A percentile compares a stretch with the other conserved stretches of the same genome.
These are phyloP conservation scores for Gentiana straminea DNA, from an alignment of 257 asterid genomes.

Conservation along the genomic window DNA sequence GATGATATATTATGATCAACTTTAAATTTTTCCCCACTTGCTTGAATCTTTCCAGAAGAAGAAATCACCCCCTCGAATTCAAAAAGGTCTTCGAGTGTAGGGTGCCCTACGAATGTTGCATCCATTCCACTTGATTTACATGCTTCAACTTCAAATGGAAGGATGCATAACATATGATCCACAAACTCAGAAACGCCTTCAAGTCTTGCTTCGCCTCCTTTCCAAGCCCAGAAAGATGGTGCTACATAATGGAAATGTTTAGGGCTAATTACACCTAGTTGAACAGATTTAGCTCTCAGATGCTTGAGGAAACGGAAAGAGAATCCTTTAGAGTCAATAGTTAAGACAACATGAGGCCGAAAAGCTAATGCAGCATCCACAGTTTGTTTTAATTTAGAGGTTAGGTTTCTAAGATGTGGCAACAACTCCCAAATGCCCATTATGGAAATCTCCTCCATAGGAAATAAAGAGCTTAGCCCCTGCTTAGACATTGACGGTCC, in stretches of 20 bases:
- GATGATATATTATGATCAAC: slow-evolving; percentile 49
- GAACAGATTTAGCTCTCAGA: slow-evolving; percentile 51
- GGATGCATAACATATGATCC: slow-evolving; percentile 86
- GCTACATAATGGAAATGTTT: slow-evolving; percentile 87
- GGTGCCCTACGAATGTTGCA: slow-evolving; percentile 96
- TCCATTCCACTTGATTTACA: slow-evolving; percentile 59
- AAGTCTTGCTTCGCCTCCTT: slow-evolving; percentile 87
- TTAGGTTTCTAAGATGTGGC: slow-evolving; percentile 72
- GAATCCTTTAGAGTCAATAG: slow-evolving; percentile 90
- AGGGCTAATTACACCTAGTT: slow-evolving; percentile 36
- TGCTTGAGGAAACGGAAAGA: slow-evolving; percentile 83
- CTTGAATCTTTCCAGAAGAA: slow-evolving; percentile 28
- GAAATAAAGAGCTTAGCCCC: slow-evolving; percentile 58
- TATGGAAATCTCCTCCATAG: slow-evolving; percentile 84
- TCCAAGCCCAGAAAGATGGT: slow-evolving; percentile 99
- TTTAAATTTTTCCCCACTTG: slow-evolving; percentile 52
- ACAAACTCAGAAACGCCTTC: slow-evolving; percentile 55
- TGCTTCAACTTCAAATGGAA: slow-evolving; percentile 84
- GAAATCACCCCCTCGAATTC: slow-evolving; percentile 43
- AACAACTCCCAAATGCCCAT: slow-evolving; percentile 95
- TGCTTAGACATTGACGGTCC: slow-evolving; percentile 74
- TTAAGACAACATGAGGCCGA: slow-evolving; percentile 80
- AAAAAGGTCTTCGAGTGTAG: slow-evolving; percentile 68
- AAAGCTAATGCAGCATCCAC: slow-evolving; percentile 60
- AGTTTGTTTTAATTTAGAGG: slow-evolving; percentile 60